Evolutionary conservation across 306 rosid species (phyloP).

Genomic region (Cucumis cinereus): DNA sequence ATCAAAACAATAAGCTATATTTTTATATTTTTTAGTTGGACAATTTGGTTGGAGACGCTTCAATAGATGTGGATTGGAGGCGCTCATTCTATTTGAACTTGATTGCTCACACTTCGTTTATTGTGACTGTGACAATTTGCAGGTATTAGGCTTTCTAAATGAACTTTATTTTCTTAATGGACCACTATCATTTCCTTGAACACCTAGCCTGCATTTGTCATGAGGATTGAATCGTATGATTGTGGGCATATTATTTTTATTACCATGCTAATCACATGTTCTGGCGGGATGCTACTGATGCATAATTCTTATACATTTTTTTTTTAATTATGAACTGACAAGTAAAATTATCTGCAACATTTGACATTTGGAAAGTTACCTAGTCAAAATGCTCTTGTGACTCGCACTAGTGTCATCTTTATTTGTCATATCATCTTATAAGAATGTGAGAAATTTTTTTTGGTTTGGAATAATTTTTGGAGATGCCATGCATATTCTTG

Average conservation of each 20-base stretch:
- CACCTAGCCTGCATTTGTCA: neutral
- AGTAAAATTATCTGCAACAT: neutral
- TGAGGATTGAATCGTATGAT: neutral
- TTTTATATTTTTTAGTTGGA: conserved; percentile 42
- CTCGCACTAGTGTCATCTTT: neutral
- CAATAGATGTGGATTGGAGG: conserved; percentile 81
- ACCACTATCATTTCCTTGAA: neutral
- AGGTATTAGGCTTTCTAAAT: conserved; percentile 31
- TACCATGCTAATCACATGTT: neutral
- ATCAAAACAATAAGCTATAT: neutral
- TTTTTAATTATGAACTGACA: neutral
- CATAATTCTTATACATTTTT: neutral
- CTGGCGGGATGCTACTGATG: neutral
- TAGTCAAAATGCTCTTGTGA: neutral
- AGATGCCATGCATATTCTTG: neutral
- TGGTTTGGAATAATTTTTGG: neutral
- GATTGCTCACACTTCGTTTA: conserved; percentile 85
- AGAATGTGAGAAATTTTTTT: neutral
- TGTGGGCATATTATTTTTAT: neutral
- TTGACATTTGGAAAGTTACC: neutral
- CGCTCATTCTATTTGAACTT: conserved; percentile 90
- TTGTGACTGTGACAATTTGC: conserved; percentile 92
- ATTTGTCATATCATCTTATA: neutral
- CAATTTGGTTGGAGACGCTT: conserved; percentile 42
- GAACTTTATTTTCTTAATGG: neutral